Percentiles rank a stretch among this genome's conserved stretches.
These are phyloP conservation scores for Penicillium italicum DNA, from an alignment of 2,329 filamentous ascomycete species.

Conservation along the genomic window DNA sequence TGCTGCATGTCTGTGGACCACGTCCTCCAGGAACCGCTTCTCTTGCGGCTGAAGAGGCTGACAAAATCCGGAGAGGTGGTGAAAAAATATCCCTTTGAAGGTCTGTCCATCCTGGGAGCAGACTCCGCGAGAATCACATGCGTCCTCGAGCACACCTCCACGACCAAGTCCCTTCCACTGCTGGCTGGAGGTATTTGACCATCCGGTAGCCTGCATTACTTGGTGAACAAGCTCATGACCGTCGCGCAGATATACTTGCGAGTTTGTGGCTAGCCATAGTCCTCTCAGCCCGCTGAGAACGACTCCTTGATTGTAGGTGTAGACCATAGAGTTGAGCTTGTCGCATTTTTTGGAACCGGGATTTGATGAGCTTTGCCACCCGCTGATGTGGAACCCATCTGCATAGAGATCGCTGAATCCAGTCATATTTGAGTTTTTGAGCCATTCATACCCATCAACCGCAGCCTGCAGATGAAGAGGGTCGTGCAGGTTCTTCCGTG, in stretches of 20 bases:
- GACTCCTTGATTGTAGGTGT: conserved; percentile 94
- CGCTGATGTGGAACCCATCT: conserved; percentile 83
- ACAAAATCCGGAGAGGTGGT: conserved; percentile 80
- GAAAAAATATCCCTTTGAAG: conserved; percentile 94
- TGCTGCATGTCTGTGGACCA: conserved; percentile 23
- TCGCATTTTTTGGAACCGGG: conserved; percentile 72
- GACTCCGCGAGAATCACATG: conserved; percentile 68
- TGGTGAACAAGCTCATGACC: conserved; percentile 72
- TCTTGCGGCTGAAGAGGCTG: conserved; percentile 55
- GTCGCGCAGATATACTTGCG: conserved; percentile 67
- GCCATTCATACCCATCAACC: conserved; percentile 75
- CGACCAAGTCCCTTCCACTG: conserved; percentile 73
- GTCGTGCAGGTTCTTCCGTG: conserved; percentile 49
- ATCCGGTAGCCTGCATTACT: conserved; percentile 76
- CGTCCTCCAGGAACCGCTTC: conserved; percentile 43
- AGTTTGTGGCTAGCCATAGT: conserved; percentile 74
- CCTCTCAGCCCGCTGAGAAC: conserved; percentile 76
- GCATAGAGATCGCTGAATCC: conserved; percentile 70
- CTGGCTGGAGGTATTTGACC: conserved; percentile 47
- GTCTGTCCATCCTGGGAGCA: conserved; percentile 84
- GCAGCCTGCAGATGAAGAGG: conserved; percentile 69
- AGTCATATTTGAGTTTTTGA: conserved; percentile 74
- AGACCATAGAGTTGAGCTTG: conserved; percentile 79
- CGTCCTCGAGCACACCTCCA: conserved; percentile 76
- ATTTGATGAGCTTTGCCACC: conserved; percentile 54